These are phyloP conservation scores for Tulasnella sp. DNA, from an alignment of 768 basidiomycete genomes.

Conservation along the genomic window DNA sequence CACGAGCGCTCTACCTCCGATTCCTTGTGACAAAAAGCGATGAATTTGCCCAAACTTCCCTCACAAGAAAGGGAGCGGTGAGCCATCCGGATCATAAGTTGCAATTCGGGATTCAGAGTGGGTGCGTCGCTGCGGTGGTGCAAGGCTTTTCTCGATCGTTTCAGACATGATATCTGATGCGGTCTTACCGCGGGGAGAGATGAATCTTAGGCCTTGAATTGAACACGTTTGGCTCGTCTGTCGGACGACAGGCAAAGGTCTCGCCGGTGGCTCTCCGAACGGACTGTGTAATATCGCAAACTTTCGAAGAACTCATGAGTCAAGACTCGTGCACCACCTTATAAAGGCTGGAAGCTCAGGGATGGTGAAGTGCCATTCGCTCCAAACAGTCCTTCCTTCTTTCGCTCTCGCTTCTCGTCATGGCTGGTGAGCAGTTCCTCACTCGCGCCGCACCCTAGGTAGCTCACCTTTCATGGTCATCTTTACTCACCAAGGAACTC, in stretches of 20 bases:
- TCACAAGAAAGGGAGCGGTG: background rate
- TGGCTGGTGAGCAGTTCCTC: background rate
- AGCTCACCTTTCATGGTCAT: background rate
- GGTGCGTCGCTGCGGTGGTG: background rate
- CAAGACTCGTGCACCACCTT: background rate
- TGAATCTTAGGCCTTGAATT: background rate
- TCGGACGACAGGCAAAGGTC: background rate
- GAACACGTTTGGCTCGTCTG: background rate
- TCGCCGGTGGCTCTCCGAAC: background rate
- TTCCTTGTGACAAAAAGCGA: background rate
- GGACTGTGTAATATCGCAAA: background rate
- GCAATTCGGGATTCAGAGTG: background rate
- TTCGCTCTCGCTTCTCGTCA: background rate
- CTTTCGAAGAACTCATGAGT: background rate
- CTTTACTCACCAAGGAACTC: background rate
- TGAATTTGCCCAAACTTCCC: background rate
- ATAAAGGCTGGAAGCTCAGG: background rate
- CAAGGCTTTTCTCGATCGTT: background rate
- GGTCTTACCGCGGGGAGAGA: background rate
- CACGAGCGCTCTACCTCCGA: background rate
- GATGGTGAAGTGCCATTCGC: background rate
- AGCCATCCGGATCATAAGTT: background rate
- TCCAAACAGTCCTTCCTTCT: background rate
- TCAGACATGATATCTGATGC: background rate
- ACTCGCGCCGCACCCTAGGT: background rate